Conservation (phyloP, 192 early-diverging fungal species). For the Phlyctochytrium arcticum region DNA sequence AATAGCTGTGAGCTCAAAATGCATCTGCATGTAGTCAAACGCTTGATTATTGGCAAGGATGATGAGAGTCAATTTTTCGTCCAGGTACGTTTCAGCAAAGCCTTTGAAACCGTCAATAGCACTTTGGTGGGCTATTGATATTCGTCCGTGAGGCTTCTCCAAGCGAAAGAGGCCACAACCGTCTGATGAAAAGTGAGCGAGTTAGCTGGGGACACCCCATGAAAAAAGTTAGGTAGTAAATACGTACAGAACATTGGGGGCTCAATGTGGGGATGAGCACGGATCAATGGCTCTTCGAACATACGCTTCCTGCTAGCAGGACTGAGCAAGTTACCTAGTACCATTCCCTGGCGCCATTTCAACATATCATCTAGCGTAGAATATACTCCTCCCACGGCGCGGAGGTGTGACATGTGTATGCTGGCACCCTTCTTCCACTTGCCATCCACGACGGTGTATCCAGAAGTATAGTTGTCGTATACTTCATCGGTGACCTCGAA, state of each 20-base stretch:
- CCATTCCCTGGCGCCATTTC: not conserved
- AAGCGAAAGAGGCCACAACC: not conserved
- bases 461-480: not conserved
- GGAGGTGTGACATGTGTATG: not conserved
- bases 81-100: not conserved
- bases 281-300: no score
- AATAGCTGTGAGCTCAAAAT: not conserved
- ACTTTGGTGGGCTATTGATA: constrained; percentile 1
- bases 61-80: not conserved
- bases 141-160: not conserved
- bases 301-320: no score
- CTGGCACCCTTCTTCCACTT: not conserved
- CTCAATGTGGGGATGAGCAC: no score
- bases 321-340: no score
- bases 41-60: not conserved
- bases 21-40: not conserved
- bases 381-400: not conserved
- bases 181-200: not conserved
- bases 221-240: no score
- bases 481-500: not conserved
- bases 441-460: not conserved
- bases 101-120: not conserved
- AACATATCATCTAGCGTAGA: not conserved
- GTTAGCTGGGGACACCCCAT: not conserved
- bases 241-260: no score